phyloP scores from a whole-genome alignment of 2,329 filamentous ascomycete species.

The Xylaria sp. region DNA sequence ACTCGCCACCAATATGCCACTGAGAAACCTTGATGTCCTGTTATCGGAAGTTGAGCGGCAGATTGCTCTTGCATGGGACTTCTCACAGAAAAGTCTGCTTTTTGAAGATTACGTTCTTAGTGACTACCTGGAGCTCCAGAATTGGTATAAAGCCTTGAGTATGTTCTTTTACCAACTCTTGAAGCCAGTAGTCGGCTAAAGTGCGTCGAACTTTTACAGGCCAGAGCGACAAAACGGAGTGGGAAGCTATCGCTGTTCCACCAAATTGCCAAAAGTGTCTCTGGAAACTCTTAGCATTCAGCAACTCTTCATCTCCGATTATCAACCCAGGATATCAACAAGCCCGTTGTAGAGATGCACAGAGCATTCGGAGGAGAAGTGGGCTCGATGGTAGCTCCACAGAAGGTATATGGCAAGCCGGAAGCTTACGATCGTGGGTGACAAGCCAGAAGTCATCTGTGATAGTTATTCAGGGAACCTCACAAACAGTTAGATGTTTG shows the following conservation, averaged over 20 bases:
- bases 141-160: slow-evolving; percentile 11
- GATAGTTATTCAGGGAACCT: slow-evolving; percentile 14
- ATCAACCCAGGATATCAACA: slow-evolving; percentile 12
- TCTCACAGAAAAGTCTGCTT: not conserved
- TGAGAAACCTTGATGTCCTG: slow-evolving; percentile 1
- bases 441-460: slow-evolving; percentile 11
- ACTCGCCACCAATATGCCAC: not conserved
- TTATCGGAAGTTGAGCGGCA: slow-evolving; percentile 14
- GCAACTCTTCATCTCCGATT: slow-evolving; percentile 14
- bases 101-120: not conserved
- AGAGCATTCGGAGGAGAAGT: slow-evolving; percentile 3
- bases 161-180: not conserved
- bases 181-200: not conserved
- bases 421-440: slow-evolving; percentile 13
- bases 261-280: slow-evolving; percentile 6
- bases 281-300: slow-evolving; percentile 21
- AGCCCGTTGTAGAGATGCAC: slow-evolving; percentile 6
- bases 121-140: slow-evolving; percentile 1
- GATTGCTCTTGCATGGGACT: not conserved
- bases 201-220: not conserved
- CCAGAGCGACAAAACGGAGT: not conserved
- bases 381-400: not conserved
- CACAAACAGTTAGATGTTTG: slow-evolving; percentile 13
- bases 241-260: slow-evolving; percentile 14
- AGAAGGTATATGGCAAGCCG: slow-evolving; percentile 19